Conservation (phyloP, 1,139 yeast species). For the Fermentozyma sake region DNA sequence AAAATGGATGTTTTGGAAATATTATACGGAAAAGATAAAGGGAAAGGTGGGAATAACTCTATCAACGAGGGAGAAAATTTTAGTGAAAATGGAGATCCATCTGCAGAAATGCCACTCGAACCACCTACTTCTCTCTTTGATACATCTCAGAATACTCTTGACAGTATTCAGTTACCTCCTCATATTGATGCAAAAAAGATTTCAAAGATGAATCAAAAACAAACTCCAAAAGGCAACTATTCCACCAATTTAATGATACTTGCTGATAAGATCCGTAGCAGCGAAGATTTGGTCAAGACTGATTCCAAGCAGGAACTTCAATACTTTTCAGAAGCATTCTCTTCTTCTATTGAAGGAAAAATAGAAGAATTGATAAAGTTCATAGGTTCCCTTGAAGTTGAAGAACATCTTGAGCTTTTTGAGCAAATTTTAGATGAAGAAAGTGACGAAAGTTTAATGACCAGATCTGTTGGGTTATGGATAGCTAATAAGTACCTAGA, state of each 20-base stretch:
- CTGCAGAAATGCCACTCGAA: slow-evolving; percentile 1
- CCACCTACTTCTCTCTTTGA: neutral
- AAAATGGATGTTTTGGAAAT: too few species aligned
- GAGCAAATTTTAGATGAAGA: slow-evolving; percentile 8
- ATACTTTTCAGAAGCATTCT: slow-evolving; percentile 7
- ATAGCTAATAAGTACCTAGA: slow-evolving; percentile 20
- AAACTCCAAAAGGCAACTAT: slow-evolving; percentile 5
- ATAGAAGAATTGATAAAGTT: slow-evolving; percentile 6
- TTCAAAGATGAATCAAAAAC: slow-evolving; percentile 8
- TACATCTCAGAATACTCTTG: slow-evolving; percentile 21
- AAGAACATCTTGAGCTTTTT: slow-evolving; percentile 2
- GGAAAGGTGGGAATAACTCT: too few species aligned
- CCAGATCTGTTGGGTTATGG: slow-evolving; percentile 22
- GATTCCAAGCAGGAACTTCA: neutral
- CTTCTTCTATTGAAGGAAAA: slow-evolving; percentile 7
- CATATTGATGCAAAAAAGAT: slow-evolving; percentile 32
- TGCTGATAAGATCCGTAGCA: slow-evolving; percentile 11
- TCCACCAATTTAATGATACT: slow-evolving; percentile 17
- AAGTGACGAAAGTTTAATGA: neutral
- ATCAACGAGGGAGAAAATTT: too few species aligned
- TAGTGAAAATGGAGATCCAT: slow-evolving; percentile 1
- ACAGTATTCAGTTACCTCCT: slow-evolving; percentile 37
- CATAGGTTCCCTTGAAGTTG: slow-evolving; percentile 2
- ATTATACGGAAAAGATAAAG: too few species aligned
- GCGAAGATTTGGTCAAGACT: slow-evolving; percentile 1